Base-by-base conservation (phyloP, 345 rosid species). In the Excoecaria cochinchinensis region DNA sequence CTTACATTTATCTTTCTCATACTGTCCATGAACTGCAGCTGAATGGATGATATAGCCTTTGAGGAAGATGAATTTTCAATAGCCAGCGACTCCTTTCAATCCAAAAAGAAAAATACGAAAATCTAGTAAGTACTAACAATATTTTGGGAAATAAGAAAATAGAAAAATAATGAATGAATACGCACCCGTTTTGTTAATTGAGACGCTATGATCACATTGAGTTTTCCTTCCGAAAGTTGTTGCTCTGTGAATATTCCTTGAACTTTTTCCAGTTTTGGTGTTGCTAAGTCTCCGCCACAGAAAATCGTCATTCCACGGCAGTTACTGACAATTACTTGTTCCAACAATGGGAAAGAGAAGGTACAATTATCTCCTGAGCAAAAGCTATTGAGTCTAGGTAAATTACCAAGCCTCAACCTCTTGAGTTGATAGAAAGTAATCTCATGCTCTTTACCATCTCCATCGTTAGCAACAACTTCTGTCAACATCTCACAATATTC, bases 391-490 rank as follows among this genome's bases (percentile, higher is more conserved):
- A 79, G 76, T 8, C 17, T 65, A 21, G 72, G 68, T 6, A 57
- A 22, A 21, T 57, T 3, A 7, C 5, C 1, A 57, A 57, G 19
- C 3, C 3, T 6, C 65, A 61, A 15, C 13, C 4, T 14, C 38
- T 62, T 7, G 2, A 62, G 14, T 62, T 62, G 24, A 24, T 12
- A 12, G 67, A 80, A 80, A 31, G 36, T 15, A 55, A 76, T 68
- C 40, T 1, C 25, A 17, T 70, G 71, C 24, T 72, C 17, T 9
- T 2, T 9, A 19, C 68, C 66, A 12, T 76, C 79, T 17, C 2
- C 67, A 4, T 13, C 55, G 5, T 25, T 38, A 22, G 40, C 55
- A 64, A 78, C 60, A 13, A 76, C 68, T 50, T 78, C 66, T 47
- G n/a, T 48, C 1, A 78, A 39, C 58, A 13, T 42, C 21, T 68